Evolutionary conservation across 352 stramenopile species (phyloP), one percentile per base, ranked within the genome.

Genomic region (Globisporangium cystogenes): DNA sequence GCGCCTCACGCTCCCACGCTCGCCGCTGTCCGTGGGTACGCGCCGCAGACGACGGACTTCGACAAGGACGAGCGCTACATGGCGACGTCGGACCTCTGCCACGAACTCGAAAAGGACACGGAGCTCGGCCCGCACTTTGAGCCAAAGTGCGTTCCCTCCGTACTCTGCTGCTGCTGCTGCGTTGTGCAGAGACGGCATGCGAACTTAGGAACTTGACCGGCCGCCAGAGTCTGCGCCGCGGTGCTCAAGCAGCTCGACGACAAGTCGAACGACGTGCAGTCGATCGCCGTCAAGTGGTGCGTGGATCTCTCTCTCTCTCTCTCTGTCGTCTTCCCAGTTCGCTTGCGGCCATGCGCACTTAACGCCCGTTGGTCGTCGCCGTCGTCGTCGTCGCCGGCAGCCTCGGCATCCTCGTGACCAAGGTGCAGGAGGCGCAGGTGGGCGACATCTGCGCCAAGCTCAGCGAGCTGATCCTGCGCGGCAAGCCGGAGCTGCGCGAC

Each of bases 51-150:
- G 20, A 90, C 76, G 40, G 79, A 93, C 54, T 95, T 90, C 58
- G 90, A 97, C 82, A 98, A 99, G 70, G 97, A 99, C 89, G 96
- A 99, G 76, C 94, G 97, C 26, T 99, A 99, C 77, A 99, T 99
- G 97, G 97, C 97, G 33, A 99, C 96, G 20, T 98, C 90, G 24
- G 97, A 99, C 74, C 81, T 99, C 42, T 99, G 96, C 70, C 92
- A 90, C 39, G 90, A 98, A 53, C 86, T 99, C 33, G 79, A 88
- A 61, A 96, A 98, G 71, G 93, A 97, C 68, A 68, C 91, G 42
- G 90, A 97, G 52, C 68, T 97, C 43, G 88, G 79, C 29, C 48
- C 70, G 53, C 90, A 86, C 59, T 68, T 95, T 18, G 85, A 95
- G 62, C 67, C 79, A 60, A 93, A 91, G 85, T 95, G 60, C 50